A percentile compares a stretch with the other conserved stretches of the same genome.
Conservation (phyloP, 805 yeast genomes). For the Hanseniaspora nectarophila region DNA sequence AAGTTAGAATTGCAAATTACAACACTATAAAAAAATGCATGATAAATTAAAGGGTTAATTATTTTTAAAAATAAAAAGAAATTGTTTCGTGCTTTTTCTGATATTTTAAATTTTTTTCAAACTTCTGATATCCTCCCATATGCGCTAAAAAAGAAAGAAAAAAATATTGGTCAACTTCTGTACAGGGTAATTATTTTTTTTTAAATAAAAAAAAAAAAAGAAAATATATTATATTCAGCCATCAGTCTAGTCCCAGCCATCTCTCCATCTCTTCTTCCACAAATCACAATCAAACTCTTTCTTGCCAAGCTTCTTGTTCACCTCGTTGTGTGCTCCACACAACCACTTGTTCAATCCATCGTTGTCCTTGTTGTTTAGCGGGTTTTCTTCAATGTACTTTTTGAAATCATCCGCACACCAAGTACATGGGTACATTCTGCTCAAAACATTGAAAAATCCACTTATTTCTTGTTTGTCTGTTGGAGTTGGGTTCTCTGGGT, state of each 20-base stretch:
- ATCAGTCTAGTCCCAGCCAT: slow-evolving; percentile 58
- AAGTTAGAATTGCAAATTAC: too few species aligned
- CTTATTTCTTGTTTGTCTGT: slow-evolving; percentile 60
- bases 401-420: slow-evolving; percentile 81
- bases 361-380: slow-evolving; percentile 49
- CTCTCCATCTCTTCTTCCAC: slow-evolving; percentile 92
- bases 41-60: too few species aligned
- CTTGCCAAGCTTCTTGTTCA: slow-evolving; percentile 78
- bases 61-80: too few species aligned
- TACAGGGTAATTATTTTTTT: too few species aligned
- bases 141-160: too few species aligned
- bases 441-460: slow-evolving; percentile 56
- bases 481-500: slow-evolving; percentile 56
- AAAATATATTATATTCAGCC: too few species aligned
- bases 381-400: slow-evolving; percentile 41
- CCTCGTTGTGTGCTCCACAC: slow-evolving; percentile 89
- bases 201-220: too few species aligned
- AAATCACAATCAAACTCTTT: slow-evolving; percentile 72
- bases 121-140: background rate
- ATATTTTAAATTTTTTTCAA: too few species aligned
- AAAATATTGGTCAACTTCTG: background rate
- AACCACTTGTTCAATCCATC: slow-evolving; percentile 83
- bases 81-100: too few species aligned
- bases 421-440: slow-evolving; percentile 85
- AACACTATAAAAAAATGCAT: too few species aligned